Conservation (phyloP, 2,329 filamentous ascomycete genomes). For the Fusarium nodosum region DNA sequence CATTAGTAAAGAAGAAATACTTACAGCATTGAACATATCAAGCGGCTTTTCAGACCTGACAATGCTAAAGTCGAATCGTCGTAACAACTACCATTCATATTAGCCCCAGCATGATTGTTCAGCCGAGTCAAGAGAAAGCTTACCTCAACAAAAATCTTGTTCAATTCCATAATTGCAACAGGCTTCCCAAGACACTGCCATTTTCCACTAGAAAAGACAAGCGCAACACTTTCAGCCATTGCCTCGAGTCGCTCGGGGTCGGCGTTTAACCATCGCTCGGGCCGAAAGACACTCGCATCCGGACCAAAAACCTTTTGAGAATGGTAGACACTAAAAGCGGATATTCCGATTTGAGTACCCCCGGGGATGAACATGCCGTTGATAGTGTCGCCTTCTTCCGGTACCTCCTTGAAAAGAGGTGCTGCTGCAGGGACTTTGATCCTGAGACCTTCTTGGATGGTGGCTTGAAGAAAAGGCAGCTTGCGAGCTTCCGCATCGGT, state of each 20-base stretch:
- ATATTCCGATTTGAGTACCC: conserved; percentile 51
- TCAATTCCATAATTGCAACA: conserved; percentile 56
- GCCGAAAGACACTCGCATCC: conserved; percentile 53
- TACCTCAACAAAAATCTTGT: conserved; percentile 60
- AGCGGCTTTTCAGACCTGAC: conserved; percentile 18
- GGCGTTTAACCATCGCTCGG: conserved; percentile 57
- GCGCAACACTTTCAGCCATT: conserved; percentile 54
- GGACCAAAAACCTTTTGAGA: conserved; percentile 53
- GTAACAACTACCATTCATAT: conserved; percentile 10
- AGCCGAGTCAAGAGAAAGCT: background rate
- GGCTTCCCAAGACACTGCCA: conserved; percentile 57
- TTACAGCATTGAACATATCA: conserved; percentile 29
- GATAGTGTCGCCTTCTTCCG: conserved; percentile 47
- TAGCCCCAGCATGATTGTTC: background rate
- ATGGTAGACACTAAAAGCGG: conserved; percentile 52
- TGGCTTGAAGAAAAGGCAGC: conserved; percentile 64
- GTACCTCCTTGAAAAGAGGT: conserved; percentile 53
- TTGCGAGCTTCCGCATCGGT: conserved; percentile 53
- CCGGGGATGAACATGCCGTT: conserved; percentile 57
- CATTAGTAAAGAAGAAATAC: fast-evolving
- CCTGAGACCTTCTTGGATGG: conserved; percentile 63
- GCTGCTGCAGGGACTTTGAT: conserved; percentile 61
- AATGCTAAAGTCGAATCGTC: conserved; percentile 36
- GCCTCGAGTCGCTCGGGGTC: conserved; percentile 46
- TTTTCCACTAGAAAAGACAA: conserved; percentile 57